Percentiles rank a stretch among this genome's conserved stretches.
Conservation (phyloP, 2,329 filamentous ascomycete genomes). For the Penicillium sp. region DNA sequence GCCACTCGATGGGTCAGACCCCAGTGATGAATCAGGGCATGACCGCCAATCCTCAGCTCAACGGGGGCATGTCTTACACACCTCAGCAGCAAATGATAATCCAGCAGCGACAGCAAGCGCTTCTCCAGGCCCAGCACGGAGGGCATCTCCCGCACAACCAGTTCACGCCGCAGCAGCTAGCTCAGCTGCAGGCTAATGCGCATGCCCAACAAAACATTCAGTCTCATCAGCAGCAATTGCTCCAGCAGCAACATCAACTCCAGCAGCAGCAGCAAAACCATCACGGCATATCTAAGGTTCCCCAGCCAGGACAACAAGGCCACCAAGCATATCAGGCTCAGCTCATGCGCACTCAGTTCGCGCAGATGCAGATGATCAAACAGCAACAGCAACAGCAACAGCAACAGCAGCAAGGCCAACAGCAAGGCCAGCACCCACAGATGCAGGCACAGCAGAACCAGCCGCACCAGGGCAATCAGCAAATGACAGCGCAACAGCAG, state of each 20-base stretch:
- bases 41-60: slow-evolving; percentile 41
- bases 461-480: slow-evolving; percentile 33
- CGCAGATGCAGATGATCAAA: slow-evolving; percentile 39
- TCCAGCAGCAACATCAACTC: slow-evolving; percentile 32
- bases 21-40: slow-evolving; percentile 46
- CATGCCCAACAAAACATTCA: slow-evolving; percentile 48
- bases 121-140: slow-evolving; percentile 37
- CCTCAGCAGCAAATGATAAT: slow-evolving; percentile 37
- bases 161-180: slow-evolving; percentile 42
- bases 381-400: slow-evolving; percentile 24
- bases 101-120: slow-evolving; percentile 40
- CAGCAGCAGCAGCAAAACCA: slow-evolving; percentile 25
- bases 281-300: slow-evolving; percentile 20
- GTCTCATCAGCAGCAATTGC: slow-evolving; percentile 39
- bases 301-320: slow-evolving; percentile 30
- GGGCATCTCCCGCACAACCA: slow-evolving; percentile 34
- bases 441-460: slow-evolving; percentile 28
- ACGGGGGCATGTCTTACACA: slow-evolving; percentile 34
- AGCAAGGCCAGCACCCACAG: slow-evolving; percentile 25
- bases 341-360: slow-evolving; percentile 38
- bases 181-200: slow-evolving; percentile 43
- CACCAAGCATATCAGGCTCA: slow-evolving; percentile 40
- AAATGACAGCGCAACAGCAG: slow-evolving; percentile 37
- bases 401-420: slow-evolving; percentile 22
- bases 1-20: slow-evolving; percentile 41